Base-by-base conservation (phyloP, 768 basidiomycete genomes). In the Sporobolomyces phaffii region DNA sequence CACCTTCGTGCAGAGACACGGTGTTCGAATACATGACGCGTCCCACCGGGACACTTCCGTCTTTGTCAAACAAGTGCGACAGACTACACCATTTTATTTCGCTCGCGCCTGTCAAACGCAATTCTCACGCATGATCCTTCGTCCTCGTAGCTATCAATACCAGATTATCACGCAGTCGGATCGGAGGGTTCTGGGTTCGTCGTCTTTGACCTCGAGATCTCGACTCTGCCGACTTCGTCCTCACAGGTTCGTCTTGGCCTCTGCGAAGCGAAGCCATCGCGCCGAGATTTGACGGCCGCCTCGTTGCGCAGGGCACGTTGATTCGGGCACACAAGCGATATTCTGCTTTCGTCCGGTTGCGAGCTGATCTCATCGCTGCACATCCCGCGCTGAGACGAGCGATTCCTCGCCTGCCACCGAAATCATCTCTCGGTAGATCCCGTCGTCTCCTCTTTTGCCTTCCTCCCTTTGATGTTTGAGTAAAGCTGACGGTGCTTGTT, bases 281-380 rank as follows among this genome's bases (percentile, higher is more conserved):
- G 29, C 36, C 14, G 5, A 22, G 22, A 33, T 28, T 1, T 3
- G 11, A 3, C 2, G 11, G 48, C n/a, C 28, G 8, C n/a, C 15
- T 4, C 49, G 8, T 20, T 45, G n/a, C 24, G 17, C 64, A 75
- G 73, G 68, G 69, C 2, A 64, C 72, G 1, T 43, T 43, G 2
- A 64, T 75, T 20, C 45, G 53, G 7, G 53, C 49, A 0, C 68
- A 73, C 29, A 72, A 73, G 40, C 69, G 75, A 5, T 75, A 75
- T 54, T 74, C 73, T 11, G 65, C 75, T 1, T 75, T 75, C 41
- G 74, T 73, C 17, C 47, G 56, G 5, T 63, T 75, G 1, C 66
- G 73, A 0, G 45, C 58, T 22, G 70, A 70, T n/a, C 66, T 75
- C 6, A n/a, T 65, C 8, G 20, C 13, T 13, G 45, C 65, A 18